phyloP scores from a whole-genome alignment of 768 basidiomycete genomes.

The Strobilomyces confusus region DNA sequence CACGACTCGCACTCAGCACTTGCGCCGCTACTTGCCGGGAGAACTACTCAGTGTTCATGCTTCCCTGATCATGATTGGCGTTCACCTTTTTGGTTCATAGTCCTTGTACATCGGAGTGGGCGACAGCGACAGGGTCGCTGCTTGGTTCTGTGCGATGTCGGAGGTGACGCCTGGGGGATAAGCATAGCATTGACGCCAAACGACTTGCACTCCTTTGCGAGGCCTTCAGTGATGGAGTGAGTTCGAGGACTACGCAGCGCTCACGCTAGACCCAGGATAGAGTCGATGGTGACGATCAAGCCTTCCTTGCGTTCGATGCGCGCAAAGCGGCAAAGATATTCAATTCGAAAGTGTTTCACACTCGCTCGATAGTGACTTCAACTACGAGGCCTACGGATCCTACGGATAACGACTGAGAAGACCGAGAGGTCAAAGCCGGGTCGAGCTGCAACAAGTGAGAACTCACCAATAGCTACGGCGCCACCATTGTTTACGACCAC shows the following conservation, averaged over 20 bases:
- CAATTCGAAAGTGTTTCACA: conserved; percentile 55
- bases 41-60: conserved; percentile 51
- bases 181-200: conserved; percentile 69
- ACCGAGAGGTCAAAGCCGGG: not conserved
- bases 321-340: conserved; percentile 65
- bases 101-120: conserved; percentile 53
- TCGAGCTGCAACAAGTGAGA: not conserved
- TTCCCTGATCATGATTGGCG: conserved; percentile 43
- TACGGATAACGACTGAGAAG: not conserved
- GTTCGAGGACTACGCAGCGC: conserved; percentile 16
- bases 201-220: conserved; percentile 72
- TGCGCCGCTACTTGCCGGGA: conserved; percentile 49
- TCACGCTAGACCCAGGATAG: conserved; percentile 59
- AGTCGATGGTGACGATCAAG: conserved; percentile 71
- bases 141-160: conserved; percentile 57
- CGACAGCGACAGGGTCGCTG: conserved; percentile 40
- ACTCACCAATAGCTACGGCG: conserved; percentile 41
- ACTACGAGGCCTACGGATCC: conserved; percentile 37
- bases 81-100: conserved; percentile 50
- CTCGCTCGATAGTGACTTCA: conserved; percentile 54
- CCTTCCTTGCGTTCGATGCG: conserved; percentile 52
- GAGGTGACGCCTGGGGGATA: conserved; percentile 58
- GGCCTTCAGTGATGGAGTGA: conserved; percentile 50
- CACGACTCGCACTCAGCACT: conserved; percentile 42
- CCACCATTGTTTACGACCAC: conserved; percentile 79